A percentile compares a stretch with the other conserved stretches of the same genome.
These are phyloP conservation scores for Apodospora peruviana DNA, from an alignment of 495 filamentous ascomycete species.

Conservation along the genomic window DNA sequence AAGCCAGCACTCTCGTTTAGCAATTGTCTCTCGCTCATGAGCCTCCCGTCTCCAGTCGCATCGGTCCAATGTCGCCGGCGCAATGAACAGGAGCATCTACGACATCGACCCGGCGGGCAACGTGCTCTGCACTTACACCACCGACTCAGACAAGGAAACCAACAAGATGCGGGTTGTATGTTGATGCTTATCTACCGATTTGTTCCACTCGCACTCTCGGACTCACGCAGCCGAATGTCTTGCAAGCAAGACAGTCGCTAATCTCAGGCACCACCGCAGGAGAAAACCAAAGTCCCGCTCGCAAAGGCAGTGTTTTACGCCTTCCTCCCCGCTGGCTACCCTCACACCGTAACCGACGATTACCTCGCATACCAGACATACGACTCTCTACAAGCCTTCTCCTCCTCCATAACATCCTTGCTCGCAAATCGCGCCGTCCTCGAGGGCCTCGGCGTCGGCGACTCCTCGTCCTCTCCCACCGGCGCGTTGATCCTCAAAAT, in stretches of 20 bases:
- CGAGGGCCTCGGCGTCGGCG: slow-evolving; percentile 88
- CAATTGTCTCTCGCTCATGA: neutral
- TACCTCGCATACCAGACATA: slow-evolving; percentile 68
- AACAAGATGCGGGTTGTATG: slow-evolving; percentile 12
- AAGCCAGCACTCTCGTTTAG: neutral
- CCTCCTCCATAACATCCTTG: slow-evolving; percentile 84
- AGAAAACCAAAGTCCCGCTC: slow-evolving; percentile 23
- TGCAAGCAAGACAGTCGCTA: neutral
- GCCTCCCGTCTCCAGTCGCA: neutral
- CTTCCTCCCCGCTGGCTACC: slow-evolving; percentile 92
- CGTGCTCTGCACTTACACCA: slow-evolving; percentile 28
- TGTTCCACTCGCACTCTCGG: too few relatives aligned
- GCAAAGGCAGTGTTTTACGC: slow-evolving; percentile 51
- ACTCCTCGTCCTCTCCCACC: slow-evolving; percentile 78
- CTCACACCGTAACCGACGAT: slow-evolving; percentile 82
- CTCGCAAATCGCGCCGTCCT: slow-evolving; percentile 85
- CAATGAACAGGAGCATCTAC: slow-evolving; percentile 26
- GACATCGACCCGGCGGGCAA: slow-evolving; percentile 36
- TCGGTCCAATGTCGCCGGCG: slow-evolving; percentile 11
- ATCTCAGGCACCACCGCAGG: slow-evolving; percentile 11
- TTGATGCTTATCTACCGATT: too few relatives aligned
- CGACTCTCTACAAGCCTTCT: slow-evolving; percentile 94
- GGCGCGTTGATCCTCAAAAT: slow-evolving; percentile 81
- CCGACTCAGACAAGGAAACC: slow-evolving; percentile 15
- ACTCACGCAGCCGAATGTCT: too few relatives aligned